Conservation (phyloP, 352 stramenopile genomes). For the Phytophthora sp. region DNA sequence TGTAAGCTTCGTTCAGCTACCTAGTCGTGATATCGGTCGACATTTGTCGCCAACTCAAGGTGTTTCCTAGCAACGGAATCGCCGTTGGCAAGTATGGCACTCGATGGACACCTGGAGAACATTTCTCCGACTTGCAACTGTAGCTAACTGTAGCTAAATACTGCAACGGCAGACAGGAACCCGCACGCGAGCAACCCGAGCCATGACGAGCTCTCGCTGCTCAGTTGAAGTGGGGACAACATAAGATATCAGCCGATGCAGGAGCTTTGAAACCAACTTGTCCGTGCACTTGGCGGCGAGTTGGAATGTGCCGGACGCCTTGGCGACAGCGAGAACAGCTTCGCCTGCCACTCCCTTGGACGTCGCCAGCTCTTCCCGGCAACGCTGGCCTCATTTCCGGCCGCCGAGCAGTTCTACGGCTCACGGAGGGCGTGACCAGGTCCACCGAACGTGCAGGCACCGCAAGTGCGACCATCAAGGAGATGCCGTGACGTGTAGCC, state of each 20-base stretch:
- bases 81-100: slow-evolving; percentile 12
- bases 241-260: slow-evolving; percentile 13
- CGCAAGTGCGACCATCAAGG: neutral
- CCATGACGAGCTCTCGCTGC: neutral
- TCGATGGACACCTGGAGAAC: neutral
- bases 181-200: neutral
- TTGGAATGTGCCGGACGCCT: neutral
- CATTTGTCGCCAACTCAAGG: slow-evolving; percentile 6
- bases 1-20: slow-evolving; percentile 9
- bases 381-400: neutral
- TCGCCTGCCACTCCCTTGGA: neutral
- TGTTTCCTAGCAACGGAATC: slow-evolving; percentile 26
- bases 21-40: slow-evolving; percentile 18
- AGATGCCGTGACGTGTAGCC: neutral
- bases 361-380: neutral
- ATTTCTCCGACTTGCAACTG: neutral
- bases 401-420: too few relatives aligned
- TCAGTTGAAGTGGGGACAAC: neutral
- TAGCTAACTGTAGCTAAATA: neutral
- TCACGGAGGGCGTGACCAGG: too few relatives aligned
- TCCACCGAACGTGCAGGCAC: too few relatives aligned
- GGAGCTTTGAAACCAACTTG: neutral
- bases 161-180: neutral
- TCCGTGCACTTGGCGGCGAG: neutral
- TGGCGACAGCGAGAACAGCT: neutral